Evolutionary conservation across 2,329 filamentous ascomycete genomes (phyloP), one percentile per base, ranked within the genome.

Genomic region (Beauveria rudraprayagi): DNA sequence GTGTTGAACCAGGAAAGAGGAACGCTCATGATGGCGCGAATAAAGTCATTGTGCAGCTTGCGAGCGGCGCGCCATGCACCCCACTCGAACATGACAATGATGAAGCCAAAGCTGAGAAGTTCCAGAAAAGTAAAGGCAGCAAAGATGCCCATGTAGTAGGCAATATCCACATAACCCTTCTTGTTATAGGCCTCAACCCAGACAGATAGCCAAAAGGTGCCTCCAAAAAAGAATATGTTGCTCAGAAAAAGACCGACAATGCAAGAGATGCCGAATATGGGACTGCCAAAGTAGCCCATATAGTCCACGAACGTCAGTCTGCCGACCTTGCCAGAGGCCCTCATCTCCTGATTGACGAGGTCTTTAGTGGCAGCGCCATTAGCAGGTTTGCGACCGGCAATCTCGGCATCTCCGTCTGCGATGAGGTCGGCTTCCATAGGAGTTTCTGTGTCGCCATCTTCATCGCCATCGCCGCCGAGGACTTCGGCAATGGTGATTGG

Each of bases 1-100:
- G 78, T 70, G 67, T 83, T 82, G 65, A 81, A 84, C 82, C 82
- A 85, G 4, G 79, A 77, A 10, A 85, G 72, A 1, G 83, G 79
- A 3, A 82, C 83, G 26, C 74, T 73, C 71, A 85, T 74, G 19
- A 85, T 73, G 19, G 80, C 77, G 14, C 71, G 73, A 50, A 84
- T 78, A 56, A 85, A 79, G 56, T 77, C 76, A 16, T 75, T 74
- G 70, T 85, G 83, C 48, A 85, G 75, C 40, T 70, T 75, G 37
- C 76, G 75, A 1, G 81, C 83, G 2, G 83, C 83, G n/a, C 74
- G 72, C 83, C 83, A 85, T 7, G 79, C 78, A 22, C 82, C 82
- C 65, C 77, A 79, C 66, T 82, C 80, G 65, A 82, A 84, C 34
- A 77, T 70, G 53, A 80, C 67, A 53, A 78, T 77, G 58, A 73